Conservation (phyloP, 1,284 basidiomycete species). For the Bjerkandera adusta region DNA sequence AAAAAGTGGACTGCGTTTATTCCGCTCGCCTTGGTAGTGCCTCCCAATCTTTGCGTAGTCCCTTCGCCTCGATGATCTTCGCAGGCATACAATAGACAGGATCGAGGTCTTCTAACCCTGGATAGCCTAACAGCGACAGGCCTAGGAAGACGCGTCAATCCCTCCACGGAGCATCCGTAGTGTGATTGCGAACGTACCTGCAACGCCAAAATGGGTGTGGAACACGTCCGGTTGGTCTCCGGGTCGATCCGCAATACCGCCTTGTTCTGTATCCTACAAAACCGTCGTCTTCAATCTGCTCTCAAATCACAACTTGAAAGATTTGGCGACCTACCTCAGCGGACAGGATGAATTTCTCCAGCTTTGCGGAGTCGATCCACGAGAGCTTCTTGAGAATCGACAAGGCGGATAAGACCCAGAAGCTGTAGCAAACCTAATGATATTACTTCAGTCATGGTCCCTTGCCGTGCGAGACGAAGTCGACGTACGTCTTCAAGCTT, state of each 20-base stretch:
- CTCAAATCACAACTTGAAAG: neutral
- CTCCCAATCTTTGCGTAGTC: conserved; percentile 69
- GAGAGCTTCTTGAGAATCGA: conserved; percentile 81
- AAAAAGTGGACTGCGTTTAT: neutral
- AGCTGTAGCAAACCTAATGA: conserved; percentile 91
- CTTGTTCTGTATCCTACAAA: conserved; percentile 79
- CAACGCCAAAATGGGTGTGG: conserved; percentile 92
- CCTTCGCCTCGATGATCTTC: conserved; percentile 63
- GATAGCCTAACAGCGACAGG: conserved; percentile 87
- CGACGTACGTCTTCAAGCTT: conserved; percentile 91
- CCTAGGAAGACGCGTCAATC: conserved; percentile 42
- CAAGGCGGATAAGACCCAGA: conserved; percentile 92
- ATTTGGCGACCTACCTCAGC: conserved; percentile 67
- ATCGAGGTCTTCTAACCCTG: conserved; percentile 80
- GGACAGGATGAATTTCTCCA: conserved; percentile 81
- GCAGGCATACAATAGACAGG: conserved; percentile 98
- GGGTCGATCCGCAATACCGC: conserved; percentile 93
- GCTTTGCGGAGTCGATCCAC: conserved; percentile 91
- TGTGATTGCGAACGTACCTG: conserved; percentile 51
- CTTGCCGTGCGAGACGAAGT: neutral
- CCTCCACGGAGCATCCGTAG: neutral
- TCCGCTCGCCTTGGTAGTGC: conserved; percentile 42
- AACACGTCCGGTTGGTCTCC: conserved; percentile 96
- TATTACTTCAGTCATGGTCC: neutral
- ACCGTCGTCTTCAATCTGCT: conserved; percentile 3